phyloP scores from a whole-genome alignment of 108 stramenopile genomes.

The Bacterosira constricta region DNA sequence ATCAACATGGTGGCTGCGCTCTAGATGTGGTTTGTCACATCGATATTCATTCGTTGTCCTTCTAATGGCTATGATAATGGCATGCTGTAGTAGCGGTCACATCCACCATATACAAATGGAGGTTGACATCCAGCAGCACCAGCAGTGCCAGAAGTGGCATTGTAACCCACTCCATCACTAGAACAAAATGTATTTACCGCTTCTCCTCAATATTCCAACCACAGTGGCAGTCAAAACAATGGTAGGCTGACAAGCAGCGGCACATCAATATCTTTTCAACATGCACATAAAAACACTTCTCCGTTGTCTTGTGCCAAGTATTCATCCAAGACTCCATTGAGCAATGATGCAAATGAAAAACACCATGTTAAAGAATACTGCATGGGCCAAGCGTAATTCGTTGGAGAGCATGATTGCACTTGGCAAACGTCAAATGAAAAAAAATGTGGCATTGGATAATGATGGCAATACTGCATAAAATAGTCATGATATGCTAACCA shows the following conservation, averaged over 20 bases:
- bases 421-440: conserved; percentile 28
- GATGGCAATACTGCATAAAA: neutral
- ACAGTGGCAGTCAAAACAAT: neutral
- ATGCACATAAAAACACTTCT: neutral
- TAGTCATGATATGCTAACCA: neutral
- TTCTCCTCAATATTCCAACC: conserved; percentile 1
- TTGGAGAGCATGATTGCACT: conserved; percentile 24
- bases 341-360: neutral
- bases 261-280: neutral
- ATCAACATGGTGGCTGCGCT: too few relatives aligned
- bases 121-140: too few relatives aligned
- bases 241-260: neutral
- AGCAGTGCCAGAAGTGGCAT: neutral
- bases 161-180: neutral
- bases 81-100: neutral
- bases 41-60: neutral
- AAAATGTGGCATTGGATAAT: neutral
- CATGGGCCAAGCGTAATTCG: neutral
- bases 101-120: too few relatives aligned
- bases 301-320: too few relatives aligned
- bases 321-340: neutral
- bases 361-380: neutral
- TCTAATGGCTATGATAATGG: neutral
- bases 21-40: too few relatives aligned
- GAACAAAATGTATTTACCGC: neutral